Percentiles rank a stretch among this genome's conserved stretches.
Evolutionary conservation across 768 basidiomycete species (phyloP).

Genomic region (Pleurotus eryngii): DNA sequence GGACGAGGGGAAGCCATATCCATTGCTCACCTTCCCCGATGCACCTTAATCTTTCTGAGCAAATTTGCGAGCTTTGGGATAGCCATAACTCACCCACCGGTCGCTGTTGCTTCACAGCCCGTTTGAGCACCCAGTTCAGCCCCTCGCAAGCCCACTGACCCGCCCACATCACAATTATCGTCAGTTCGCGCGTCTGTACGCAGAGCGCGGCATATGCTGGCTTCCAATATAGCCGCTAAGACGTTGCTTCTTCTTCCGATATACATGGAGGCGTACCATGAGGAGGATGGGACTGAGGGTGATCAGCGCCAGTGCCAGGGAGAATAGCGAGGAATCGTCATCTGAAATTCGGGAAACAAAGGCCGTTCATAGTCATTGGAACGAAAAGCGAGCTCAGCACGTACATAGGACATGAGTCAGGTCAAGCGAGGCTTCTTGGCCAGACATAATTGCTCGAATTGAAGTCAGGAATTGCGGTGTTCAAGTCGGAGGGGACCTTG

Average conservation of each 20-base stretch:
- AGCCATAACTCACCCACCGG: conserved; percentile 45
- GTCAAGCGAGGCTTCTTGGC: conserved; percentile 45
- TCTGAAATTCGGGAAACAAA: conserved; percentile 35
- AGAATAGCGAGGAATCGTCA: conserved; percentile 56
- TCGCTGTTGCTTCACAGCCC: conserved; percentile 60
- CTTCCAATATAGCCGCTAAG: conserved; percentile 29
- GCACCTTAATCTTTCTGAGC: neutral
- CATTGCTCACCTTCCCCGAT: conserved; percentile 56
- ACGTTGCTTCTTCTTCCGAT: neutral
- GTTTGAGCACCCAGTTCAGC: conserved; percentile 69
- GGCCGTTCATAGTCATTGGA: neutral
- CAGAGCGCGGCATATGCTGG: conserved; percentile 76
- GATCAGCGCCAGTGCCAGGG: conserved; percentile 55
- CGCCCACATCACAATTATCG: conserved; percentile 81
- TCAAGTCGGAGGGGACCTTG: too few species aligned
- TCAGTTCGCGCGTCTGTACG: conserved; percentile 72
- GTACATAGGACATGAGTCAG: conserved; percentile 68
- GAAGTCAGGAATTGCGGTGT: too few species aligned
- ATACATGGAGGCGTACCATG: conserved; percentile 45
- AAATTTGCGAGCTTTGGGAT: neutral
- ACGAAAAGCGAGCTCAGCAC: conserved; percentile 15
- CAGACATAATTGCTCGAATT: too few species aligned
- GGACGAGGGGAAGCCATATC: conserved; percentile 86
- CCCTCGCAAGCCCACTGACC: conserved; percentile 74
- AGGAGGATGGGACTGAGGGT: conserved; percentile 70